Evolutionary conservation across 352 stramenopile species (phyloP), one percentile per base, ranked within the genome.

Genomic region (Pythium monospermum): DNA sequence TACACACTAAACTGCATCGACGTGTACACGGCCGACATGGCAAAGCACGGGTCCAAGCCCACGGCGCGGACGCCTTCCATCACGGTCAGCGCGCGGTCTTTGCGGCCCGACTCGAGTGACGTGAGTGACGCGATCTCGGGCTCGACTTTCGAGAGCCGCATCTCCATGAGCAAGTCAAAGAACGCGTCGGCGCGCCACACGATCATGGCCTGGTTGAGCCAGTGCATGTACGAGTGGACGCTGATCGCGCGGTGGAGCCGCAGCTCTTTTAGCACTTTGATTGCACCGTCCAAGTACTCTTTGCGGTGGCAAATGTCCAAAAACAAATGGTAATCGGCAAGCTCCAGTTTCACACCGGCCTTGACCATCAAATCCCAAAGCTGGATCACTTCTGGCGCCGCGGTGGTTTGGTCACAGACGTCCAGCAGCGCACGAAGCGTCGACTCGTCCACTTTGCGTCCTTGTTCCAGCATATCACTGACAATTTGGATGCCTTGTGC

Each of bases 61-160:
- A 93, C 83, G 0, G 83, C 83, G 18, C 83, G 79, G 26, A 93
- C 83, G 22, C 83, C 83, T 59, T 93, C 83, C 83, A 93, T 93
- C n/a, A 93, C 83, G 0, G 83, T 93, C 60, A 93, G 45, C 10
- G 83, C 83, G 31, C 73, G 76, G 53, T 93, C 83, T 51, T 85
- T 87, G n/a, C 83, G 80, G 10, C 81, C 83, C 0, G 79, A 87
- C 61, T 93, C 83, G 12, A 93, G 73, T 39, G 83, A 93, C 18
- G 83, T 93, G 41, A 93, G 69, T 36, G 83, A 93, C 57, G 72
- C 76, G 49, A 93, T 93, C 52, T 87, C 76, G 0, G 83, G 83
- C 53, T 93, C 83, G 7, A 91, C 76, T 35, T 76, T 70, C 7
- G 80, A 83, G 2, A 93, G 65, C 18, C 83, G 72, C 83, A 93